A percentile compares a stretch with the other conserved stretches of the same genome.
Conservation (phyloP, 2,329 filamentous ascomycete genomes). For the Leptoxyphium fumago region DNA sequence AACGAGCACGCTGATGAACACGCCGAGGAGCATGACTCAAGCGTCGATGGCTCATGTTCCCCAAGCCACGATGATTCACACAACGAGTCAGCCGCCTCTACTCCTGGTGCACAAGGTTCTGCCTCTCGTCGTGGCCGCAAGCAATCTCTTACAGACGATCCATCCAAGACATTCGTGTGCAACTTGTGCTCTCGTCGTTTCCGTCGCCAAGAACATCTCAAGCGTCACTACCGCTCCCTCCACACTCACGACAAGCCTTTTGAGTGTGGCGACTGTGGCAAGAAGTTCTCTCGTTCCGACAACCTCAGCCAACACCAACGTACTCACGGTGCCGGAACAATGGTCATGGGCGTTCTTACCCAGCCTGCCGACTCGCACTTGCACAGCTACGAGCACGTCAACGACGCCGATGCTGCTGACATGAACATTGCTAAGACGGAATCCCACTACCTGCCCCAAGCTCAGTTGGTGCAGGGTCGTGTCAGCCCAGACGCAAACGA, state of each 20-base stretch:
- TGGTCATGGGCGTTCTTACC: constrained; percentile 70
- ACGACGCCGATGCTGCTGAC: constrained; percentile 20
- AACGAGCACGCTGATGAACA: constrained; percentile 28
- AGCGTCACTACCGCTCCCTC: constrained; percentile 95
- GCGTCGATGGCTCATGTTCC: constrained; percentile 30
- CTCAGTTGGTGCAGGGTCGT: constrained; percentile 4
- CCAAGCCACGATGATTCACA: constrained; percentile 14
- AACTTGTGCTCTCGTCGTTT: constrained; percentile 93
- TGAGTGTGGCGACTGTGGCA: constrained; percentile 91
- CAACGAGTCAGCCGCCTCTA: constrained; percentile 15
- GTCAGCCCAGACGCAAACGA: constrained; percentile 41
- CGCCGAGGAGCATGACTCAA: constrained; percentile 20
- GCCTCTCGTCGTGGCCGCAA: constrained; percentile 90
- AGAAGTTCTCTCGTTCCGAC: constrained; percentile 97
- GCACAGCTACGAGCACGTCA: constrained; percentile 20
- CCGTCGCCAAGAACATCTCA: constrained; percentile 94
- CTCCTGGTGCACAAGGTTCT: constrained; percentile 13
- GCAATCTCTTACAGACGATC: constrained; percentile 94
- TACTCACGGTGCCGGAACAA: constrained; percentile 79
- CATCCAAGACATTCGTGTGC: constrained; percentile 96
- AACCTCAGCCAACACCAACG: constrained; percentile 93
- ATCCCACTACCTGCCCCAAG: constrained; percentile 9
- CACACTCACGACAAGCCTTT: constrained; percentile 99
- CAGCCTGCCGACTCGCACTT: constrained; percentile 16
- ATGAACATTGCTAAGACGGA: constrained; percentile 21